These are phyloP conservation scores for Zea luxurians DNA, from an alignment of 176 grass and related monocot species.

Conservation along the genomic window DNA sequence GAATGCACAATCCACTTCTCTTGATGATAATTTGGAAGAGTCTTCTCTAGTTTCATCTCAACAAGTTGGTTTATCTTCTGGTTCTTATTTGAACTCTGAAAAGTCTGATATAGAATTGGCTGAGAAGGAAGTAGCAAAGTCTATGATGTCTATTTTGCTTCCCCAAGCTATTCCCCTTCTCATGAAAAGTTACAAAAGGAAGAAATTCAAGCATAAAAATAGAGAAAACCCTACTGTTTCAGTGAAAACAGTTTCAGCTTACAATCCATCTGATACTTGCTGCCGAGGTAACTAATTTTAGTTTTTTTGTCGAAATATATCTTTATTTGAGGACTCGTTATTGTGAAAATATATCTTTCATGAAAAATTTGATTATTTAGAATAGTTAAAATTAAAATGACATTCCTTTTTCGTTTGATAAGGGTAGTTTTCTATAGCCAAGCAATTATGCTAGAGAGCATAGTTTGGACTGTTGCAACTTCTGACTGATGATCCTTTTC, in stretches of 20 bases:
- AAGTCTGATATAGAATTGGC: constrained; percentile 57
- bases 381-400: background rate
- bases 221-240: constrained; percentile 33
- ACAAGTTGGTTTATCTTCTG: constrained; percentile 50
- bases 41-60: constrained; percentile 57
- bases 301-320: constrained; percentile 33
- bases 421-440: constrained; percentile 19
- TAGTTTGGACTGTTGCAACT: background rate
- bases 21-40: constrained; percentile 44
- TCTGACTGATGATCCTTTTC: constrained; percentile 8
- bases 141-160: constrained; percentile 88
- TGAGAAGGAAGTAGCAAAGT: constrained; percentile 66
- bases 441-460: constrained; percentile 25
- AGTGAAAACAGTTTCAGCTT: constrained; percentile 20
- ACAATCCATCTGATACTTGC: constrained; percentile 33
- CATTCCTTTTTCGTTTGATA: constrained; percentile 23
- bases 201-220: constrained; percentile 52
- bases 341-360: constrained; percentile 17
- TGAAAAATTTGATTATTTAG: constrained; percentile 26
- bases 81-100: constrained; percentile 77
- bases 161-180: constrained; percentile 85
- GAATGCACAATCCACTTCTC: constrained; percentile 33
- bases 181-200: constrained; percentile 60
- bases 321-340: constrained; percentile 8
- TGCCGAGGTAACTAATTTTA: constrained; percentile 56